Evolutionary conservation across 306 rosid genomes (phyloP), one percentile per base, ranked within the genome.

Genomic region (Vicia villosa): DNA sequence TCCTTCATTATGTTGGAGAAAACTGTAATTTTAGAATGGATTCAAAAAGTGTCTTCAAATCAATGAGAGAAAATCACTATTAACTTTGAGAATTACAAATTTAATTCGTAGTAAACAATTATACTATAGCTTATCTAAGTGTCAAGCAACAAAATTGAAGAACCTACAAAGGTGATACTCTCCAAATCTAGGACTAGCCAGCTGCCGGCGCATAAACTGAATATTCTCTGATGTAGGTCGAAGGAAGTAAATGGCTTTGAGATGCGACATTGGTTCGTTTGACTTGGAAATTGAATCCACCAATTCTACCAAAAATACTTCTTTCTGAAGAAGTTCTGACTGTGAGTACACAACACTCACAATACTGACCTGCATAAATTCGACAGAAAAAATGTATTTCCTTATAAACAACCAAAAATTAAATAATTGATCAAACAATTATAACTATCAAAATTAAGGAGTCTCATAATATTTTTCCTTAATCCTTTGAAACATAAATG

Each of bases 1-100:
- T 91, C 96, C 95, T 88, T 91, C 96, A 94, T 69, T 71, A 94
- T 77, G 89, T 88, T 94, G 91, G 99, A 90, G 95, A 94, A 94
- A 87, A 87, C 97, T 94, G 97, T 73, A 74, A 88, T 80, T 79
- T 81, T 77, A 72, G 83, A 68, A 86, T 67, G 42, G 74, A 49
- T 78, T 77, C 72, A 88, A 76, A 86, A 83, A 82, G 68, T 50
- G 79, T 77, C 73, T 84, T 74, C 79, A 80, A 78, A 80, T 68
- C 72, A 84, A 81, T 42, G 43, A 28, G 24, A 46, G 67, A 68
- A 49, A 56, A 47, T 41, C 58, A 63, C 66, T 63, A 49, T 30
- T 50, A 74, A 67, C 28, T 62, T 30, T n/a, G 72, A 40, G 7
- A 76, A 62, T 40, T 70, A 58, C 34, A 81, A 79, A 74, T 16